A percentile compares a stretch with the other conserved stretches of the same genome.
Conservation (phyloP, 2,329 filamentous ascomycete species). For the Fusarium vanettenii region DNA sequence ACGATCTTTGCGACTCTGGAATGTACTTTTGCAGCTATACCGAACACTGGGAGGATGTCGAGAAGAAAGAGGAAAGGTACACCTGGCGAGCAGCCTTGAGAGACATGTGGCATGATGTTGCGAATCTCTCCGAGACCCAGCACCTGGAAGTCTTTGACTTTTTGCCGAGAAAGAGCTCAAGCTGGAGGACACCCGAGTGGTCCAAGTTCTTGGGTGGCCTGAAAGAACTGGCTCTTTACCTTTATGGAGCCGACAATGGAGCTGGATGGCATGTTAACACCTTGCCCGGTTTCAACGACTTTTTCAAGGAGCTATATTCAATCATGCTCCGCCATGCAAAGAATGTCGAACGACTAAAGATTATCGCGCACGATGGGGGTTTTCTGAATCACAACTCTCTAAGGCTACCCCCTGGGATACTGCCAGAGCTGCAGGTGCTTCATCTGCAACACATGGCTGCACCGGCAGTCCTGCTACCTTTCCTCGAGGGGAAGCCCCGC, state of each 20-base stretch:
- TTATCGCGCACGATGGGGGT: neutral
- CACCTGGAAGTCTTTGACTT: neutral
- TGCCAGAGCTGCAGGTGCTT: neutral
- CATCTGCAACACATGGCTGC: slow-evolving; percentile 3
- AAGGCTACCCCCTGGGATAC: neutral
- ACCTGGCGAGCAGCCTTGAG: neutral
- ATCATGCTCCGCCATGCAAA: neutral
- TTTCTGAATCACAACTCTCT: neutral
- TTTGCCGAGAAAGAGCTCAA: neutral
- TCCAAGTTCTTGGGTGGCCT: neutral
- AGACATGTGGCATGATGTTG: slow-evolving; percentile 12
- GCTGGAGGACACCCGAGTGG: neutral
- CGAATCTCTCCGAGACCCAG: neutral
- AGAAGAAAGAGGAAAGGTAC: neutral
- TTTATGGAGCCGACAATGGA: neutral
- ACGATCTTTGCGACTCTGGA: neutral
- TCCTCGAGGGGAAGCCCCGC: neutral
- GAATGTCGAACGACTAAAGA: neutral
- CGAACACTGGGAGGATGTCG: neutral
- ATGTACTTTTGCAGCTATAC: slow-evolving; percentile 11
- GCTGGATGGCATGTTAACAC: neutral
- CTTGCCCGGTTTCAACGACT: slow-evolving; percentile 3
- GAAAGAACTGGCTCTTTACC: slow-evolving; percentile 3
- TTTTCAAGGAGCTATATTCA: neutral
- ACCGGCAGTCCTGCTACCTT: neutral